Percentiles rank a stretch among this genome's conserved stretches.
Conservation (phyloP, 345 rosid genomes). For the Corchorus capsularis region DNA sequence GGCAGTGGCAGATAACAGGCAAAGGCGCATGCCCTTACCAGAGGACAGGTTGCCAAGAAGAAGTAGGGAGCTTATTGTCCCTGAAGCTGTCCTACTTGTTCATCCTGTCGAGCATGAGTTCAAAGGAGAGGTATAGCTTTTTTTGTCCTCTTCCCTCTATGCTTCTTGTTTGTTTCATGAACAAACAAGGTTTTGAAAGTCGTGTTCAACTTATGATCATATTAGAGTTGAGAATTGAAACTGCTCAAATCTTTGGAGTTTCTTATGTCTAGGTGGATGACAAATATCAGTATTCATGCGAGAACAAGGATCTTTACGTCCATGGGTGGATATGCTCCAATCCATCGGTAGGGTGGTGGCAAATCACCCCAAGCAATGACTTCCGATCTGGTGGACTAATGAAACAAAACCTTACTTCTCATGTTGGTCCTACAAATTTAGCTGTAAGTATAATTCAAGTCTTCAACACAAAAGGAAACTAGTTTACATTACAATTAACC, state of each 20-base stretch:
- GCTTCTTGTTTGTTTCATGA: not conserved
- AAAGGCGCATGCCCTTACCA: slow-evolving; percentile 77
- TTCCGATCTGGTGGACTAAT: slow-evolving; percentile 64
- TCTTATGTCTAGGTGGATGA: slow-evolving; percentile 67
- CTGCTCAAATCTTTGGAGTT: not conserved
- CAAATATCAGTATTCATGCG: slow-evolving; percentile 82
- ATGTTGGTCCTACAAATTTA: slow-evolving; percentile 59
- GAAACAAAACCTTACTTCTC: slow-evolving; percentile 71
- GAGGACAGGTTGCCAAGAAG: slow-evolving; percentile 58
- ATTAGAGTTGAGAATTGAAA: too few relatives aligned
- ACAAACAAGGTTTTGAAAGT: too few relatives aligned
- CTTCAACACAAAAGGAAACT: not conserved
- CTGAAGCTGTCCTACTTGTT: slow-evolving; percentile 82
- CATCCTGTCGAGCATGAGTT: slow-evolving; percentile 77
- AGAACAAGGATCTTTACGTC: slow-evolving; percentile 68
- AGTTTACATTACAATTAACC: not conserved
- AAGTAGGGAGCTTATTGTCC: slow-evolving; percentile 58
- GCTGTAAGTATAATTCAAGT: slow-evolving; percentile 29
- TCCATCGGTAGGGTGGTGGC: slow-evolving; percentile 79
- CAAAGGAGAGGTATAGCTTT: slow-evolving; percentile 64
- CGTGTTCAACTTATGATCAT: not conserved
- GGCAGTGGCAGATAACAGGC: slow-evolving; percentile 74
- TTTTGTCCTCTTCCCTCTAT: not conserved
- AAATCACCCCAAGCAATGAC: slow-evolving; percentile 69
- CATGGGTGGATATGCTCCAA: slow-evolving; percentile 83